A percentile compares a stretch with the other conserved stretches of the same genome.
Evolutionary conservation across 371 early-diverging fungal genomes (phyloP).

Genomic region (Dentiscutata heterogama): DNA sequence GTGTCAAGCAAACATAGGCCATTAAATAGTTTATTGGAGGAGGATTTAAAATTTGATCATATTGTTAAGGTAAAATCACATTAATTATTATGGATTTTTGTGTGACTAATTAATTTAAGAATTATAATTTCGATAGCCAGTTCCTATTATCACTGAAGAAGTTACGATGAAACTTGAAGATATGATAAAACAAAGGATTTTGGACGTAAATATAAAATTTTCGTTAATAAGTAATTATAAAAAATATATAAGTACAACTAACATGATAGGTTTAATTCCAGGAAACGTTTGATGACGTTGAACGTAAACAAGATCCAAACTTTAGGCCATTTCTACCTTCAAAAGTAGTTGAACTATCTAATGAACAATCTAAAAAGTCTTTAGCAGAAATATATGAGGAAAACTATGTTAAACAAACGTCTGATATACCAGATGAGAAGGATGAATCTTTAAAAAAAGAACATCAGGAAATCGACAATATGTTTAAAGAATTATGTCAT

Average conservation of each 20-base stretch:
- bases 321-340: conserved; percentile 83
- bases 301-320: conserved; percentile 79
- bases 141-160: conserved; percentile 95
- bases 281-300: conserved; percentile 91
- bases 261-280: conserved; percentile 41
- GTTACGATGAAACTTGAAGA: conserved; percentile 90
- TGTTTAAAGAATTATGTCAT: conserved; percentile 79
- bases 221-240: conserved; percentile 1
- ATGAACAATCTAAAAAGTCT: conserved; percentile 85
- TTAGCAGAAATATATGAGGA: conserved; percentile 94
- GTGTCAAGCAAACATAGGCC: conserved; percentile 80
- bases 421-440: conserved; percentile 70
- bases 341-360: conserved; percentile 79
- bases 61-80: conserved; percentile 68
- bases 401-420: conserved; percentile 79
- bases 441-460: conserved; percentile 78
- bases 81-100: background rate
- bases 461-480: conserved; percentile 81
- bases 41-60: conserved; percentile 93
- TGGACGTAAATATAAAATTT: conserved; percentile 60
- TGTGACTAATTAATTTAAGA: conserved; percentile 11
- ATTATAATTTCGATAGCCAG: conserved; percentile 70
- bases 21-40: conserved; percentile 92
- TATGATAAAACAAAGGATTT: conserved; percentile 91
- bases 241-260: background rate